These are phyloP conservation scores for Trichoderma simmonsii DNA, from an alignment of 2,329 filamentous ascomycete genomes.

Conservation along the genomic window DNA sequence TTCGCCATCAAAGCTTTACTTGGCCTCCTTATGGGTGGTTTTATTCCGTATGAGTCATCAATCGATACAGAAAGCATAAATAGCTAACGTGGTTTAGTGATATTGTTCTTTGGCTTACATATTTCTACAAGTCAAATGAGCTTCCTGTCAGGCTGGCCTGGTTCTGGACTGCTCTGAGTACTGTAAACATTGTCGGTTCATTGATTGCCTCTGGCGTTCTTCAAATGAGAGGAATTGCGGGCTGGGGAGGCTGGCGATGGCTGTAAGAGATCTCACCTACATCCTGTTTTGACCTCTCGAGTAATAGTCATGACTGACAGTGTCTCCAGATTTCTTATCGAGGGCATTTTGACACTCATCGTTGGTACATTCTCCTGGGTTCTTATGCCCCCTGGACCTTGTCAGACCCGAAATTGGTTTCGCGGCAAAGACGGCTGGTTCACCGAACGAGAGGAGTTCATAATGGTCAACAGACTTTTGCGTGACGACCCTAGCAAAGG, in stretches of 20 bases:
- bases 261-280: conserved; percentile 16
- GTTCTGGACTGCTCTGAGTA: conserved; percentile 31
- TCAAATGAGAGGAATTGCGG: conserved; percentile 30
- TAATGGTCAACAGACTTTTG: conserved; percentile 55
- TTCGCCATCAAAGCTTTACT: conserved; percentile 36
- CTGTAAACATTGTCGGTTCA: conserved; percentile 28
- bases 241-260: conserved; percentile 33
- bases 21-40: conserved; percentile 55
- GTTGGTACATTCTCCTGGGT: conserved; percentile 44
- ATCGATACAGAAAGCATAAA: too few relatives aligned
- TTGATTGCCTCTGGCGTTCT: conserved; percentile 30
- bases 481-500: conserved; percentile 54
- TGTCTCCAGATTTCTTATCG: conserved; percentile 29
- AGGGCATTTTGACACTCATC: conserved; percentile 43
- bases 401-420: conserved; percentile 54
- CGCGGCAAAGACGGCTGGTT: conserved; percentile 56
- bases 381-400: conserved; percentile 45
- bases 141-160: conserved; percentile 30
- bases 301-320: conserved; percentile 37
- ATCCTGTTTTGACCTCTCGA: conserved; percentile 32
- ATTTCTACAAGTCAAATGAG: conserved; percentile 34
- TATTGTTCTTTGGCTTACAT: conserved; percentile 32
- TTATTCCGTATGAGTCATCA: conserved; percentile 47
- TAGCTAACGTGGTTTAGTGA: conserved; percentile 24
- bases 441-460: conserved; percentile 50